Evolutionary conservation across 140 eudicot species (phyloP).

Genomic region (Stevia rebaudiana): DNA sequence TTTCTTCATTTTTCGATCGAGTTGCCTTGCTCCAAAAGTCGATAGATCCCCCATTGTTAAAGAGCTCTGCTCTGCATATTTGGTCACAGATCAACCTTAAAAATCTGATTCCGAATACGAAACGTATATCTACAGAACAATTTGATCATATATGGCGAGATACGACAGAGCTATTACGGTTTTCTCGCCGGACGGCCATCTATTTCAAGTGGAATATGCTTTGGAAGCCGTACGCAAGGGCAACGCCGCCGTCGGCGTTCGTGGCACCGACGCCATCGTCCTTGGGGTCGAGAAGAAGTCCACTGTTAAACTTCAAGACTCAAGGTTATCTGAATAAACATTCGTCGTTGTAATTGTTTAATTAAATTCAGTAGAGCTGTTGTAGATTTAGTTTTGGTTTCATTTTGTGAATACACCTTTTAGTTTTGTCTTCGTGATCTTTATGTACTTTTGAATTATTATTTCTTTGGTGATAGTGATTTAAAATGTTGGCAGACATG

Average conservation of each 20-base stretch:
- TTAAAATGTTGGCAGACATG: not conserved
- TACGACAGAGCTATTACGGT: conserved; percentile 97
- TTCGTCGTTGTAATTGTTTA: not conserved
- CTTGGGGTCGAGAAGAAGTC: conserved; percentile 97
- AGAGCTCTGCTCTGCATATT: conserved; percentile 18
- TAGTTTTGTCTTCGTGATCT: not conserved
- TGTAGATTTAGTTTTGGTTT: not conserved
- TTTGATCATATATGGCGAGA: conserved; percentile 63
- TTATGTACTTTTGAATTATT: not conserved
- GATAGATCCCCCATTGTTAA: conserved; percentile 26
- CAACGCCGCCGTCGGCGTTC: conserved; percentile 97
- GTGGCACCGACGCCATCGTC: conserved; percentile 83
- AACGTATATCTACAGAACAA: not conserved
- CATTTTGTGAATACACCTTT: not conserved
- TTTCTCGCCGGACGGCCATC: conserved; percentile 95
- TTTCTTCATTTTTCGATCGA: conserved; percentile 7
- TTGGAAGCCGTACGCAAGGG: conserved; percentile 97
- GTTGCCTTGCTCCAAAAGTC: conserved; percentile 43
- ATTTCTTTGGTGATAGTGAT: not conserved
- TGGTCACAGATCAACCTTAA: conserved; percentile 25
- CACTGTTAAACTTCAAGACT: conserved; percentile 89
- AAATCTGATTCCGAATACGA: conserved; percentile 5
- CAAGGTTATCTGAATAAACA: conserved; percentile 44
- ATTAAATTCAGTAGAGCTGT: not conserved
- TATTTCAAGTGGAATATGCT: conserved; percentile 91